Evolutionary conservation across 2,329 filamentous ascomycete species (phyloP), one percentile per base, ranked within the genome.

Genomic region (Diaporthe longicolla): DNA sequence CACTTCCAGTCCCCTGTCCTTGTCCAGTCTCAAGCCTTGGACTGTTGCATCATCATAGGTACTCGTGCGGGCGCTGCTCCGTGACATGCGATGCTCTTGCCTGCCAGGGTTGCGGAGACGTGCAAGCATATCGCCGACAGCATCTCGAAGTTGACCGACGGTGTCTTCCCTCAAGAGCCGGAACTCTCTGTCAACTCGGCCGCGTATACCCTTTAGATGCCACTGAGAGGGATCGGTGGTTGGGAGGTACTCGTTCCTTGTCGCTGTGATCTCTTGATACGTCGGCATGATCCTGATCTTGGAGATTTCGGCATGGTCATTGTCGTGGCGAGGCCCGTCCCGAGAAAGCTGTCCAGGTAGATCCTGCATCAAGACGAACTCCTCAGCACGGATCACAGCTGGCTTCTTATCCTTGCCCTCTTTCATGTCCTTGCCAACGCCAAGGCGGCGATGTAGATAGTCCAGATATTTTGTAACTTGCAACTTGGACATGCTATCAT

Each of bases 161-260:
- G 86, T 89, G 76, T 91, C 89, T 78, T 90, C 87, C 3, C 89
- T 84, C 1, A 90, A 78, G 0, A 91, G 83, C 21, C 89, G 85
- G 65, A 91, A 91, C 71, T 90, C 85, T 71, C 85, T 82, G 78
- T 91, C 89, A 0, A 91, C 78, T 1, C 88, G 83, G 2, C 88
- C 87, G 6, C 79, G 80, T 15, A 87, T 83, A 1, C 87, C 86
- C 4, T 79, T 76, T 21, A 84, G 78, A 76, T 88, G 84, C 73
- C 83, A 83, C 11, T 81, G 79, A 0, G 79, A 78, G 3, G 84
- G 77, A 77, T 88, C 83, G 3, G 79, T 84, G 6, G 78, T 80
- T 0, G 82, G 83, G 3, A 87, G 79, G 70, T 85, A 87, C 70
- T 87, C 85, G 5, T 74, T 59, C 9, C 80, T 78, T 1, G 77